Evolutionary conservation across 495 filamentous ascomycete species (phyloP).

Genomic region (Hypoxylon trugodes): DNA sequence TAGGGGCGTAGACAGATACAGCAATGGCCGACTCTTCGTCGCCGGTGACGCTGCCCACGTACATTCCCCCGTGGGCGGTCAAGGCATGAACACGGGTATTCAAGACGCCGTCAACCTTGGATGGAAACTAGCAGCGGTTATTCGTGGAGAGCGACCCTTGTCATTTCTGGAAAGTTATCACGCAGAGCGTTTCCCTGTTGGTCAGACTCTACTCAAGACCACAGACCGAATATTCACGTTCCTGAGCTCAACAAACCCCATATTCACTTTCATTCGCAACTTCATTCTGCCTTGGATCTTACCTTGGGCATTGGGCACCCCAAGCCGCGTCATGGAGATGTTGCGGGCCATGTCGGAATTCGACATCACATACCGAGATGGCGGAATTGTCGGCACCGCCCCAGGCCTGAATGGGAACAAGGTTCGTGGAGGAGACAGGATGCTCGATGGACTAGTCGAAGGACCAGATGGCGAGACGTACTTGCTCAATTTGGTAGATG

Average conservation of each 20-base stretch:
- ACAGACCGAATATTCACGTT: slow-evolving; percentile 21
- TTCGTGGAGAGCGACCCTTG: slow-evolving; percentile 34
- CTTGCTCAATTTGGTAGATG: not conserved
- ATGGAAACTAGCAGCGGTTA: slow-evolving; percentile 59
- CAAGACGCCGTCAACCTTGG: slow-evolving; percentile 65
- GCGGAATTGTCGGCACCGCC: not conserved
- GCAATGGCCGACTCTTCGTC: slow-evolving; percentile 55
- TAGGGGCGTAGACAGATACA: slow-evolving; percentile 32
- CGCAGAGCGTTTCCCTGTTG: slow-evolving; percentile 48
- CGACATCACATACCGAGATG: not conserved
- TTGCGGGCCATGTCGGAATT: not conserved
- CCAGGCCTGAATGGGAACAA: not conserved
- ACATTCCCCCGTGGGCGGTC: slow-evolving; percentile 61
- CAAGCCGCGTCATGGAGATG: not conserved
- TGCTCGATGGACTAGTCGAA: not conserved
- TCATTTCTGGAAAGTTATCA: slow-evolving; percentile 51
- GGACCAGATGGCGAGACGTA: not conserved
- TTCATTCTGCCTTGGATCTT: not conserved
- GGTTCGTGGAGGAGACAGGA: slow-evolving; percentile 3
- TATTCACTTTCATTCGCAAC: slow-evolving; percentile 1
- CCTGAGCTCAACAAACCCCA: slow-evolving; percentile 1
- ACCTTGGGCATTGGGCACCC: not conserved
- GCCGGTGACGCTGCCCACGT: slow-evolving; percentile 67
- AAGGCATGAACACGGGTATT: slow-evolving; percentile 69
- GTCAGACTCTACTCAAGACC: slow-evolving; percentile 39